These are phyloP conservation scores for Polytrichum commune DNA, from an alignment of 225 moss, liverwort and hornwort genomes.

Conservation along the genomic window DNA sequence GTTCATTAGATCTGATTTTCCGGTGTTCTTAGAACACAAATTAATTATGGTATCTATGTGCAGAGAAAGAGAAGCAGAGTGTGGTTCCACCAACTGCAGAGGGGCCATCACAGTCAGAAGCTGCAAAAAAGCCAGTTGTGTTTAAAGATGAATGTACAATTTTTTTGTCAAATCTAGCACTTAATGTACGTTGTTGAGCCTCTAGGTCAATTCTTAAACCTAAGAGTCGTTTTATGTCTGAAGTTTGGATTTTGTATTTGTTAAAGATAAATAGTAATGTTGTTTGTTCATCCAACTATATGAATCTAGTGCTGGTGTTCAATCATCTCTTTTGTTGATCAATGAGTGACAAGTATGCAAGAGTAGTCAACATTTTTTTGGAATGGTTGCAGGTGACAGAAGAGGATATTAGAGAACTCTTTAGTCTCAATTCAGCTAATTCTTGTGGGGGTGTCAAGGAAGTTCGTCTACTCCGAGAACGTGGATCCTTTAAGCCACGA, in stretches of 20 bases:
- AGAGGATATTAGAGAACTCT: conserved; percentile 68
- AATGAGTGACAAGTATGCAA: too few species aligned
- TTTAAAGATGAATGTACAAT: conserved; percentile 90
- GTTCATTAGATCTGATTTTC: too few species aligned
- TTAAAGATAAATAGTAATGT: too few species aligned
- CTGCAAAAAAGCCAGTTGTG: conserved; percentile 42
- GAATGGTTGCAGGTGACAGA: conserved; percentile 61
- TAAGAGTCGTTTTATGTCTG: too few species aligned
- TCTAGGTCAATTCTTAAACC: too few species aligned
- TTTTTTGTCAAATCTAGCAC: conserved; percentile 77
- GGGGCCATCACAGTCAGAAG: conserved; percentile 14
- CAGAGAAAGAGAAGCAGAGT: conserved; percentile 33
- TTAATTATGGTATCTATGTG: neutral
- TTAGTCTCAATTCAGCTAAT: conserved; percentile 20
- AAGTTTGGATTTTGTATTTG: too few species aligned
- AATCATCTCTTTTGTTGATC: too few species aligned
- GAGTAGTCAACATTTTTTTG: too few species aligned
- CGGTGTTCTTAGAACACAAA: too few species aligned
- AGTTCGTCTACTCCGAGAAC: conserved; percentile 79
- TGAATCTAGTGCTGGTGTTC: too few species aligned
- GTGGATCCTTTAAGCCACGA: conserved; percentile 61
- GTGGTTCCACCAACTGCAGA: conserved; percentile 17
- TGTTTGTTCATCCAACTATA: too few species aligned
- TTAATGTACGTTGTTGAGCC: conserved; percentile 47
- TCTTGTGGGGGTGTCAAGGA: conserved; percentile 73